Evolutionary conservation across 2,329 filamentous ascomycete genomes (phyloP).

Genomic region (Helotiales sp.): DNA sequence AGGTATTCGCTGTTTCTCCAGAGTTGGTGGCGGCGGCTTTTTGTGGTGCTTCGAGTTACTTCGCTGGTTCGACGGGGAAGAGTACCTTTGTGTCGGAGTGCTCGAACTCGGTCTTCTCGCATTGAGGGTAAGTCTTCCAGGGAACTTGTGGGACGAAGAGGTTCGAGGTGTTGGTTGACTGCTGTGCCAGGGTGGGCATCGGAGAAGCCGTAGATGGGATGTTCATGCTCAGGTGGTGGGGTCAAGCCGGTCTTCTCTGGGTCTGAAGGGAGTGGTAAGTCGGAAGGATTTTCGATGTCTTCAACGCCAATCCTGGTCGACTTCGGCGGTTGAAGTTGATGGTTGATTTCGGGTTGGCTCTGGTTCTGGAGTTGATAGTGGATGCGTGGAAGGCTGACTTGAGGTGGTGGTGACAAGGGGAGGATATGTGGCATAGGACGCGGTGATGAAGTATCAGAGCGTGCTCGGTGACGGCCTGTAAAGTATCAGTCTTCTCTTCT

Average conservation of each 20-base stretch:
- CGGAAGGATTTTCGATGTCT: background rate
- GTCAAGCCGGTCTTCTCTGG: conserved; percentile 15
- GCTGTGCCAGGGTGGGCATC: conserved; percentile 10
- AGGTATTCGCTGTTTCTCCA: background rate
- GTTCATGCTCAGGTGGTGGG: conserved; percentile 19
- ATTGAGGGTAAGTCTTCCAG: conserved; percentile 5
- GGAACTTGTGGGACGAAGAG: background rate
- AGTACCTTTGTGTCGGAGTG: too few relatives aligned
- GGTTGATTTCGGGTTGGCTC: background rate
- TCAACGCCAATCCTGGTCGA: background rate
- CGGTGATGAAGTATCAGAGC: background rate
- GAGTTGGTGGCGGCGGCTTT: background rate
- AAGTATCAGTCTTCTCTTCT: background rate
- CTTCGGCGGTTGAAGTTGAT: background rate
- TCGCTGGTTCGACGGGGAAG: background rate
- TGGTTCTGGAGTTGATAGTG: background rate
- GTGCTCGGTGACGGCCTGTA: conserved; percentile 12
- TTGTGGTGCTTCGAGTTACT: background rate
- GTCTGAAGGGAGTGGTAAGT: conserved; percentile 12
- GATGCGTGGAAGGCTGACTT: conserved; percentile 3
- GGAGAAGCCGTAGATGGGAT: conserved; percentile 20
- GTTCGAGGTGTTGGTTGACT: conserved; percentile 4
- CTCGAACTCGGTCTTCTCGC: background rate
- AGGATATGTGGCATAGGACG: background rate
- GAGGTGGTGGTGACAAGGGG: background rate